Percentiles rank a stretch among this genome's conserved stretches.
Evolutionary conservation across 2,329 filamentous ascomycete species (phyloP).

Genomic region (Aurifilum marmelostoma): DNA sequence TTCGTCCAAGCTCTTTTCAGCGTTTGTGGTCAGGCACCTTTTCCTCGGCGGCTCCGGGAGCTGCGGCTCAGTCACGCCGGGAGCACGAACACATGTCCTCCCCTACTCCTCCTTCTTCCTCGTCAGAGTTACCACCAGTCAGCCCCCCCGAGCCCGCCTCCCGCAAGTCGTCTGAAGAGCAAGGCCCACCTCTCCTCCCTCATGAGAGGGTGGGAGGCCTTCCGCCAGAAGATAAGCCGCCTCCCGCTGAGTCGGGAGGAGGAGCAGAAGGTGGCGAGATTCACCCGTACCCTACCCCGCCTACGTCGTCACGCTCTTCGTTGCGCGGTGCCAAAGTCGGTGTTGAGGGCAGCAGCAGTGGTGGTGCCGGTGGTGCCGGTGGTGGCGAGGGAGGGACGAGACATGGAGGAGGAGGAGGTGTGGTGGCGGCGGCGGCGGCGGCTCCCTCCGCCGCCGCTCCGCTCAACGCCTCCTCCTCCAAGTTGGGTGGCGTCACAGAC

Average conservation of each 20-base stretch:
- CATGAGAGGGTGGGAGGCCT: slow-evolving; percentile 43
- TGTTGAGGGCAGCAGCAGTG: slow-evolving; percentile 39
- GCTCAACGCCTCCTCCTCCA: slow-evolving; percentile 40
- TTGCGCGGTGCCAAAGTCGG: slow-evolving; percentile 48
- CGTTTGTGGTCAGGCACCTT: slow-evolving; percentile 46
- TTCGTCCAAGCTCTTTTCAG: slow-evolving; percentile 83
- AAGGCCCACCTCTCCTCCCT: slow-evolving; percentile 41
- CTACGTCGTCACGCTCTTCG: slow-evolving; percentile 53
- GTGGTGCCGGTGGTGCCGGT: slow-evolving; percentile 34
- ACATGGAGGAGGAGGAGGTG: slow-evolving; percentile 35
- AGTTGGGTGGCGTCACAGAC: slow-evolving; percentile 48
- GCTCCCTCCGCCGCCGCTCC: slow-evolving; percentile 41
- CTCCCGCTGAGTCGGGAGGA: slow-evolving; percentile 21
- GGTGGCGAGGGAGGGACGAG: slow-evolving; percentile 39
- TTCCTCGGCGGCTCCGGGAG: slow-evolving; percentile 45
- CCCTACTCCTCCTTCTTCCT: slow-evolving; percentile 26
- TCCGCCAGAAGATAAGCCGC: slow-evolving; percentile 37
- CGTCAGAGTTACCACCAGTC: slow-evolving; percentile 33
- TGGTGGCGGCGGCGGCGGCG: slow-evolving; percentile 37
- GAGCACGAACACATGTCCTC: slow-evolving; percentile 14
- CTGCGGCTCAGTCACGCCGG: slow-evolving; percentile 37
- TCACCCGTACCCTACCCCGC: slow-evolving; percentile 61
- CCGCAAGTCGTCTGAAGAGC: slow-evolving; percentile 32
- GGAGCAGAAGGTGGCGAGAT: slow-evolving; percentile 35
- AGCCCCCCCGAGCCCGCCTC: slow-evolving; percentile 33